Base-by-base conservation (phyloP, 495 filamentous ascomycete species). In the Chaetomium tenue region DNA sequence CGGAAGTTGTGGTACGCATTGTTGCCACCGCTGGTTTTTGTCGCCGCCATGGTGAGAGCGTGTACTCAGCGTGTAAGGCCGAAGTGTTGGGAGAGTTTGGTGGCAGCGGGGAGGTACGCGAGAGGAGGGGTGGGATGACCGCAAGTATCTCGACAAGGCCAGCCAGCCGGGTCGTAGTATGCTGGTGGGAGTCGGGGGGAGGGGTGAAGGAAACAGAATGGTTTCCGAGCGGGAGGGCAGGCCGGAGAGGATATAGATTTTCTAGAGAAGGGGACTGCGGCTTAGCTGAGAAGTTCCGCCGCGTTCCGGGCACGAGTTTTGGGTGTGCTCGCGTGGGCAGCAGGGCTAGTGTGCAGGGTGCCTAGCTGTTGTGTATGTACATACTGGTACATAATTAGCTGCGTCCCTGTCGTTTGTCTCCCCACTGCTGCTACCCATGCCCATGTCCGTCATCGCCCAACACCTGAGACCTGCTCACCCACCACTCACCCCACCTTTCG, bases 1-100 rank as follows among this genome's bases (percentile, higher is more conserved):
- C 50, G 3, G 9, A 53, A 89, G 74, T 89, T 89, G 73, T 87
- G 84, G 76, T 89, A 89, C 48, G 86, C 87, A 64, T 81, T 77
- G 70, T 89, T 88, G 57, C 87, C 87, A 44, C 87, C 87, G 0
- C 79, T 61, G 2, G 85, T 88, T 68, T 82, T 84, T 23, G 56
- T 33, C n/a, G 50, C 22, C 16, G 42, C 61, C 71, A 71, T 71
- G 25, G 57, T 56, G 59, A 42, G n/a, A 40, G 15, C 20, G 23
- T 39, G 40, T 57, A 11, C 20, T 51, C 44, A 26, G 50, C 23
- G 30, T 51, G 23, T 12, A 51, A 20, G 58, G 58, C 33, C 39
- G 51, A 52, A 15, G 61, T 46, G 23, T 33, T 59, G 53, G 46
- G 12, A 58, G 28, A 25, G 16, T 13, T 20, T 26, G 3, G 30